Evolutionary conservation across 345 rosid species (phyloP).

Genomic region (Gossypium rotundifolium): DNA sequence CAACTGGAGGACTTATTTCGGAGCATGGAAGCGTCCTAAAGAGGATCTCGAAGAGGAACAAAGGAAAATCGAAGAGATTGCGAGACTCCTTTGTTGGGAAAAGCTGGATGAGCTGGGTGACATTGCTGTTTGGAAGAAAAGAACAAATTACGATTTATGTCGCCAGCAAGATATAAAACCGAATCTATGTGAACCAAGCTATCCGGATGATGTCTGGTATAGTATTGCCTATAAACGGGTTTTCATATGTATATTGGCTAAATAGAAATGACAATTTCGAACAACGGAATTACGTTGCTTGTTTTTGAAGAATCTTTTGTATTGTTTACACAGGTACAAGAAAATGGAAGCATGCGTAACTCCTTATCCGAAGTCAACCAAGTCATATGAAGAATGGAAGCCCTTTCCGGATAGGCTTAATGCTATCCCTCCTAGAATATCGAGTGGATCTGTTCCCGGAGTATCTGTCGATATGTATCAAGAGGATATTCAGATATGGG

Average conservation of each 20-base stretch:
- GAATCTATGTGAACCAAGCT: constrained; percentile 23
- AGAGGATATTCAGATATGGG: constrained; percentile 30
- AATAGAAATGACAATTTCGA: background rate
- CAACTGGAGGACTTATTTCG: constrained; percentile 37
- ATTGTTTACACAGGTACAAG: constrained; percentile 32
- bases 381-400: constrained; percentile 18
- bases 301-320: background rate
- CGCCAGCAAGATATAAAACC: constrained; percentile 10
- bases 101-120: constrained; percentile 41
- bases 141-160: constrained; percentile 30
- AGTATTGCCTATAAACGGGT: background rate
- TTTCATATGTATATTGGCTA: background rate
- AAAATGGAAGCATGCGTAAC: constrained; percentile 40
- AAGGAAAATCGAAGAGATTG: constrained; percentile 35
- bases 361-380: constrained; percentile 31
- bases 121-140: constrained; percentile 49
- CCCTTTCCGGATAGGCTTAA: constrained; percentile 41
- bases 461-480: constrained; percentile 31
- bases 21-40: constrained; percentile 34
- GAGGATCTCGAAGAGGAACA: constrained; percentile 36
- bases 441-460: constrained; percentile 33
- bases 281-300: background rate
- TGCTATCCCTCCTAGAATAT: constrained; percentile 40
- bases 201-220: constrained; percentile 42
- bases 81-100: constrained; percentile 44